These are phyloP conservation scores for Globisporangium iwayamae DNA, from an alignment of 352 stramenopile species.

Conservation along the genomic window DNA sequence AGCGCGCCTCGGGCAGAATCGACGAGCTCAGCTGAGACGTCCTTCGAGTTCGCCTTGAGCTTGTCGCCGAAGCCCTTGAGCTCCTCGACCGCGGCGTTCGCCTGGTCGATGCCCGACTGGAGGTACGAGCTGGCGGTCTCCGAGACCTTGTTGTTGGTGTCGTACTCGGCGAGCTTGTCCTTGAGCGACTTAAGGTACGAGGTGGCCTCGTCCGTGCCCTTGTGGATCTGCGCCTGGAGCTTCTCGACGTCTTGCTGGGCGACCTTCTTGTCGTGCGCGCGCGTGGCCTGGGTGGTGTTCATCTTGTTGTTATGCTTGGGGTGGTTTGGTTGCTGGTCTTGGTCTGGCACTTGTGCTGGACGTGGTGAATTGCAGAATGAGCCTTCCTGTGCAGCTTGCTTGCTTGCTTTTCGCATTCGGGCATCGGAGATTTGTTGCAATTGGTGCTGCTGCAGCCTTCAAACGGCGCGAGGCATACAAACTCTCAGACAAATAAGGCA, in stretches of 20 bases:
- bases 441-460: too few relatives aligned
- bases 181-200: slow-evolving; percentile 37
- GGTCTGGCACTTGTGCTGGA: slow-evolving; percentile 1
- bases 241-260: slow-evolving; percentile 32
- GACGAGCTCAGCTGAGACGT: slow-evolving; percentile 7
- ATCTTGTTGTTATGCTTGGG: background rate
- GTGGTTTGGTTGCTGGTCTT: background rate
- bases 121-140: slow-evolving; percentile 36
- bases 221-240: slow-evolving; percentile 34
- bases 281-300: background rate
- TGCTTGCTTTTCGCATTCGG: background rate
- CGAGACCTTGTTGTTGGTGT: slow-evolving; percentile 34
- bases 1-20: slow-evolving; percentile 11
- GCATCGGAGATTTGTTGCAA: background rate
- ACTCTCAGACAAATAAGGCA: background rate
- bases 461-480: background rate
- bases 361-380: slow-evolving; percentile 13
- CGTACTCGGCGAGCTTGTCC: slow-evolving; percentile 35
- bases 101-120: slow-evolving; percentile 31
- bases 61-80: slow-evolving; percentile 15
- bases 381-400: too few relatives aligned
- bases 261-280: slow-evolving; percentile 3
- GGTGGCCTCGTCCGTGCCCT: slow-evolving; percentile 22
- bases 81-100: slow-evolving; percentile 33
- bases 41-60: slow-evolving; percentile 13